Evolutionary conservation across 2,329 filamentous ascomycete species (phyloP), one percentile per base, ranked within the genome.

Genomic region (Trichoderma koningiopsis): DNA sequence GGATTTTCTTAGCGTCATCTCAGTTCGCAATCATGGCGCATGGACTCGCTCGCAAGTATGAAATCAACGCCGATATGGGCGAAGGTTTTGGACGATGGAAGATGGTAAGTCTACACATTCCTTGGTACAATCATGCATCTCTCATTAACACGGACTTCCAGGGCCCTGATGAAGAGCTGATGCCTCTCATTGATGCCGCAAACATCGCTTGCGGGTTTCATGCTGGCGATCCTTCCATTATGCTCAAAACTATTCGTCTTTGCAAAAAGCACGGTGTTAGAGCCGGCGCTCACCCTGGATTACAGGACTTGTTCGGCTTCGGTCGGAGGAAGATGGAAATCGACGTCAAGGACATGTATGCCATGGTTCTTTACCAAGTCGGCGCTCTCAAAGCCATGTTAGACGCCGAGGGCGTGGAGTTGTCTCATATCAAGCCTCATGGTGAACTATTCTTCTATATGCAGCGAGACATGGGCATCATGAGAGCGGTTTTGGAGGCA

Each of bases 61-160:
- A 57, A 16, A 57, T 57, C 29, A 57, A 57, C 35, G 55, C 55
- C 55, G 55, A 57, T 57, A 57, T 57, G 55, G 55, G 55, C 29
- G 55, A 57, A 35, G 55, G 55, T 1, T 57, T 57, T 57, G 55
- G 55, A 10, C 55, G 55, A 1, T 57, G 55, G 55, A 57, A 57
- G 55, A 57, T 57, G 33, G 33, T 11, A 11, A 33, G 33, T 33
- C 8, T 33, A 33, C 31, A 33, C 31, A 33, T 33, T 33, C 33
- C 11, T 33, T 11, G 33, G 33, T 11, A 8, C 3, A 33, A 4
- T 11, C 10, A 33, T 33, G 33, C 3, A 33, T 33, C 10, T 33
- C 33, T 11, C 33, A 33, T 3, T 33, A 33, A 33, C 4, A 8
- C 33, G 10, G 10, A 33, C 33, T 33, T 33, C 31, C 33, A 33